phyloP scores from a whole-genome alignment of 2,329 filamentous ascomycete genomes.

The Alternaria arbusti region DNA sequence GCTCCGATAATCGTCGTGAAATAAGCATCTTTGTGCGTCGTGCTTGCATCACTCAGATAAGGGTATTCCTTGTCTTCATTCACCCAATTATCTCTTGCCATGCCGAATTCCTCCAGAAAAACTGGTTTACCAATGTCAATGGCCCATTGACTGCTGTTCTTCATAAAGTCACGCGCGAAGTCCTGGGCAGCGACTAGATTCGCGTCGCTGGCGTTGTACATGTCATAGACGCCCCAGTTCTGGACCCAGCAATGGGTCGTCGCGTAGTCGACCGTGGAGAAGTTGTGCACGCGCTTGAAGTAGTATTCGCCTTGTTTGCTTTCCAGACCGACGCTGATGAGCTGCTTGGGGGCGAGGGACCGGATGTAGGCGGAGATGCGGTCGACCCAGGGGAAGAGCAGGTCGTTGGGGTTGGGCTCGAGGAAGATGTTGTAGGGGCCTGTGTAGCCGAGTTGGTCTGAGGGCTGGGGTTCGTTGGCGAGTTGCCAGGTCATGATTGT shows the following conservation, averaged over 20 bases:
- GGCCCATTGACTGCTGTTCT: conserved; percentile 41
- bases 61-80: conserved; percentile 46
- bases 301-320: conserved; percentile 50
- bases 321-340: conserved; percentile 49
- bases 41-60: conserved; percentile 44
- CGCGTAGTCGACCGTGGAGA: conserved; percentile 47
- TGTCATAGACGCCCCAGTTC: conserved; percentile 50
- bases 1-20: conserved; percentile 47
- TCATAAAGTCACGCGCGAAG: conserved; percentile 45
- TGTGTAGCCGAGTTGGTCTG: conserved; percentile 30
- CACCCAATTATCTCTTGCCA: conserved; percentile 51
- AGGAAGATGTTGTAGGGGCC: conserved; percentile 38
- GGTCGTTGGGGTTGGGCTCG: conserved; percentile 37
- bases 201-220: conserved; percentile 42
- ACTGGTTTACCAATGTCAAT: conserved; percentile 48
- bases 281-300: conserved; percentile 48
- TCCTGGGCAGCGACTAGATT: conserved; percentile 44
- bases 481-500: conserved; percentile 53
- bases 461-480: conserved; percentile 49
- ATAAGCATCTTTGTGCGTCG: conserved; percentile 48
- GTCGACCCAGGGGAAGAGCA: conserved; percentile 47
- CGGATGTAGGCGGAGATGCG: conserved; percentile 48
- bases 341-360: conserved; percentile 44
- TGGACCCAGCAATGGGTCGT: conserved; percentile 51
- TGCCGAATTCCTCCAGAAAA: conserved; percentile 50